Conservation (phyloP, 441 rosid species). For the Adansonia gregorii region DNA sequence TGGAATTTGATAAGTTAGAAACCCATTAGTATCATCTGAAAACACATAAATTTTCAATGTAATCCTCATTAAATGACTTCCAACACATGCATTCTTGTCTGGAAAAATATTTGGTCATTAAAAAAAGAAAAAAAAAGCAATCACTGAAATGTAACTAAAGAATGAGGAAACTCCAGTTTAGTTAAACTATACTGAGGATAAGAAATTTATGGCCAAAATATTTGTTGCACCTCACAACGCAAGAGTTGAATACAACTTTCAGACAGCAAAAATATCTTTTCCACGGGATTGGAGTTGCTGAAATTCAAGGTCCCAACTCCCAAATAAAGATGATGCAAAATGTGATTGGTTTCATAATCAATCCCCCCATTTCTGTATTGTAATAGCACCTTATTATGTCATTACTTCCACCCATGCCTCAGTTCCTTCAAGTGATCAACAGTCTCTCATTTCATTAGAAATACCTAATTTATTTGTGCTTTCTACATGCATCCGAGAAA, state of each 20-base stretch:
- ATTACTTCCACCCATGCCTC: not conserved
- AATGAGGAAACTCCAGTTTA: not conserved
- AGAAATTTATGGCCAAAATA: not conserved
- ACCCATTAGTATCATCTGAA: not conserved
- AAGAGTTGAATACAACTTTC: not conserved
- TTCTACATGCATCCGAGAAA: not conserved
- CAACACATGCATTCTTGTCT: not conserved
- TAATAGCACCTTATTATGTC: not conserved
- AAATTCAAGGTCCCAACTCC: not conserved
- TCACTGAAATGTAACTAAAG: not conserved
- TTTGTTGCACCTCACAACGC: not conserved
- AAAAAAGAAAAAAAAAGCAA: not conserved
- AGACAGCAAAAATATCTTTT: conserved; percentile 2
- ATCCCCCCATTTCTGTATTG: not conserved
- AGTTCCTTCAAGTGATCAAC: not conserved
- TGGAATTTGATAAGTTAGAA: not conserved
- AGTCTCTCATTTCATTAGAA: not conserved
- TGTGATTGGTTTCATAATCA: not conserved
- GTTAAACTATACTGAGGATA: not conserved
- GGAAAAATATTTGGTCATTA: not conserved
- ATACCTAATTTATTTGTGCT: not conserved
- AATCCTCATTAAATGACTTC: not conserved
- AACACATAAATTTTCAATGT: not conserved
- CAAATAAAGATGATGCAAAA: not conserved
- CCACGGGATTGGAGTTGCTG: not conserved